Evolutionary conservation across 2,329 filamentous ascomycete species (phyloP).

Genomic region (Fusarium kyushuense): DNA sequence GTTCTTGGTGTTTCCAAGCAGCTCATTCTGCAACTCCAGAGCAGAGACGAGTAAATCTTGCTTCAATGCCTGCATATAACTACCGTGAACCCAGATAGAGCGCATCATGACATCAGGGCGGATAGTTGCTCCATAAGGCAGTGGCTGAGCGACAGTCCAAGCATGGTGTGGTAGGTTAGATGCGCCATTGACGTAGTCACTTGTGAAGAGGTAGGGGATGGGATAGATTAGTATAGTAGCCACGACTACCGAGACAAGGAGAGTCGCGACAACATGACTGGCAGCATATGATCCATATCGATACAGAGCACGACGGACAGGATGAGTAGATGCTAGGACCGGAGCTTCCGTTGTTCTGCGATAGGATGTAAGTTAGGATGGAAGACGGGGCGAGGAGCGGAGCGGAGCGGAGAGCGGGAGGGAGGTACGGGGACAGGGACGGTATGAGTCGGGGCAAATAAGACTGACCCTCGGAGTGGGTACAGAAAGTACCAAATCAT

Average conservation of each 20-base stretch:
- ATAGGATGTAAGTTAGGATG: slow-evolving; percentile 37
- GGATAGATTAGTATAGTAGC: slow-evolving; percentile 79
- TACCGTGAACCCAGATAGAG: slow-evolving; percentile 84
- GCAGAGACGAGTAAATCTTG: slow-evolving; percentile 73
- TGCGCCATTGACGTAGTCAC: slow-evolving; percentile 76
- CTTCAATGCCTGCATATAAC: slow-evolving; percentile 81
- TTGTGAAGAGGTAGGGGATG: slow-evolving; percentile 79
- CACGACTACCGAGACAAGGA: slow-evolving; percentile 78
- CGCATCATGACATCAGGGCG: slow-evolving; percentile 82
- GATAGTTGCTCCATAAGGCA: slow-evolving; percentile 63
- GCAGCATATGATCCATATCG: slow-evolving; percentile 78
- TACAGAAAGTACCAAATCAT: slow-evolving; percentile 85
- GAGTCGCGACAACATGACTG: slow-evolving; percentile 78
- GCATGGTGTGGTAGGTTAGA: slow-evolving; percentile 82
- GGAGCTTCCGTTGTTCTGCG: slow-evolving; percentile 80
- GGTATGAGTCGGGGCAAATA: slow-evolving; percentile 22
- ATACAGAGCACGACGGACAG: slow-evolving; percentile 72
- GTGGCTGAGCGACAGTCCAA: slow-evolving; percentile 79
- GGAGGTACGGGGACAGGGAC: slow-evolving; percentile 17
- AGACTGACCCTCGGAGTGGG: slow-evolving; percentile 78
- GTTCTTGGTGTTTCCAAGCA: slow-evolving; percentile 71
- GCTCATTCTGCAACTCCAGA: slow-evolving; percentile 75
- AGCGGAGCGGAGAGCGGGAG: slow-evolving; percentile 26
- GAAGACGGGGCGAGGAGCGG: slow-evolving; percentile 20
- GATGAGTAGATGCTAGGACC: slow-evolving; percentile 71